Percentiles rank a stretch among this genome's conserved stretches.
Conservation (phyloP, 345 rosid genomes). For the Psidium friedrichsthalianum region DNA sequence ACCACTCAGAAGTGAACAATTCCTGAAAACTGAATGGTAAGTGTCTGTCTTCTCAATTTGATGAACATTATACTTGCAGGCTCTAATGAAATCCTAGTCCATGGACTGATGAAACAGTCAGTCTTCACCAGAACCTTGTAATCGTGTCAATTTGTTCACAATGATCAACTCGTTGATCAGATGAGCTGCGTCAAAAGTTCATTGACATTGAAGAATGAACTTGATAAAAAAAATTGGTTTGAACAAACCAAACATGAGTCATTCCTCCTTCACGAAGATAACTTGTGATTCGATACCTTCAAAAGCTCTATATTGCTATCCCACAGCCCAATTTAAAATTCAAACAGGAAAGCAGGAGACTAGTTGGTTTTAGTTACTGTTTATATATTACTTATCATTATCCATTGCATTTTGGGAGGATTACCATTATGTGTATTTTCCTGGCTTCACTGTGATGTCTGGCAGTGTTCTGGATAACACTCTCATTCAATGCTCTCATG, state of each 20-base stretch:
- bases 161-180: background rate
- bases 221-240: background rate
- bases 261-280: background rate
- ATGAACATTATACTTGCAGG: background rate
- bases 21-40: background rate
- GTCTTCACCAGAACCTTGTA: background rate
- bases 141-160: background rate
- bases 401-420: background rate
- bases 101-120: background rate
- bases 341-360: background rate
- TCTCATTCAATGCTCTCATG: conserved; percentile 67
- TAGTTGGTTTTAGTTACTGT: background rate
- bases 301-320: background rate
- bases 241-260: background rate
- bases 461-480: conserved; percentile 63
- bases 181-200: background rate
- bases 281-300: background rate
- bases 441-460: background rate
- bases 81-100: background rate
- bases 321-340: background rate
- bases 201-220: background rate
- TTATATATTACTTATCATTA: background rate
- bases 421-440: background rate
- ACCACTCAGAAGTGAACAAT: background rate
- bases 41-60: background rate